A percentile compares a stretch with the other conserved stretches of the same genome.
Evolutionary conservation across 306 rosid species (phyloP).

Genomic region (Sicyos baderoa): DNA sequence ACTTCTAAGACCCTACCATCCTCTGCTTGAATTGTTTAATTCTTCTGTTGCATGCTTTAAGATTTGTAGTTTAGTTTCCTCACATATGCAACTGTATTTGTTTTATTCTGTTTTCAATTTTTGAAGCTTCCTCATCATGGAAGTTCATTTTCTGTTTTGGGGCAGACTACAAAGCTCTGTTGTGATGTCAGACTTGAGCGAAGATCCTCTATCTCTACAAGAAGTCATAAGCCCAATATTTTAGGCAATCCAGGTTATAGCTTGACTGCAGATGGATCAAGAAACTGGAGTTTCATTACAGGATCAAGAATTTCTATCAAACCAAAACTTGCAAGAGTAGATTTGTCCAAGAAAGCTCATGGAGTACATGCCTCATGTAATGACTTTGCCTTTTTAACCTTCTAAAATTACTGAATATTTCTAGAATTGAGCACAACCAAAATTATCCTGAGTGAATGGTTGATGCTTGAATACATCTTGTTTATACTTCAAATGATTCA

Average conservation of each 20-base stretch:
- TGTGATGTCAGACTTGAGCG: constrained; percentile 29
- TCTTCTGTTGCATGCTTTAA: neutral
- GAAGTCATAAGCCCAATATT: constrained; percentile 35
- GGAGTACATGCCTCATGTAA: constrained; percentile 65
- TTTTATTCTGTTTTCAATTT: neutral
- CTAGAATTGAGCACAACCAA: neutral
- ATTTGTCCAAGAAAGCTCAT: constrained; percentile 29
- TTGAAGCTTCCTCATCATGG: neutral
- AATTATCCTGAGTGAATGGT: neutral
- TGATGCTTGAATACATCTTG: neutral
- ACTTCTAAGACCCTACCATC: neutral
- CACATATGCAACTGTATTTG: neutral
- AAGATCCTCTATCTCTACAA: constrained; percentile 27
- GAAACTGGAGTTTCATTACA: constrained; percentile 71
- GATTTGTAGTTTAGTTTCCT: neutral
- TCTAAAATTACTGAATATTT: neutral
- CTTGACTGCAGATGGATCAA: constrained; percentile 21
- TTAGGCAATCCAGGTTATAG: constrained; percentile 26
- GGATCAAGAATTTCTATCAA: constrained; percentile 50
- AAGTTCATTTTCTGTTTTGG: constrained; percentile 28
- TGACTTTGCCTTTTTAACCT: constrained; percentile 16
- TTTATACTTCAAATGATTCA: neutral
- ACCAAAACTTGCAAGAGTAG: constrained; percentile 42
- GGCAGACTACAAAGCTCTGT: constrained; percentile 33
- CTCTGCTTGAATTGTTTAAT: neutral